These are phyloP conservation scores for Wallacemonas sp. DNA, from an alignment of 208 protist species.

Conservation along the genomic window DNA sequence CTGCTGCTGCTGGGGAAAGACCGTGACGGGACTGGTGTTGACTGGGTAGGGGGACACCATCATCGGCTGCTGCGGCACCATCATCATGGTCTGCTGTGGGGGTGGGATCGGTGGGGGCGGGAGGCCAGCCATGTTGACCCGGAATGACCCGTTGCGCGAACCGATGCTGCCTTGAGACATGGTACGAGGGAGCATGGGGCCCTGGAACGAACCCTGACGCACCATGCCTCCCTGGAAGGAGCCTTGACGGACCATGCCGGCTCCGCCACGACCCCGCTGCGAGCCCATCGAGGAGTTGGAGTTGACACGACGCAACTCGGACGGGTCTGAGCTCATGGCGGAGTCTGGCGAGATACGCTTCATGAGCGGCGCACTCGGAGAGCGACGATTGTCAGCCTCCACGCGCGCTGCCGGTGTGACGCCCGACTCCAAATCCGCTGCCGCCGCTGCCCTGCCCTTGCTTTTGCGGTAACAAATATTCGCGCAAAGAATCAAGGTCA, in stretches of 20 bases:
- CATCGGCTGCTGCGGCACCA: background rate
- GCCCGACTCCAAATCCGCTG: no score
- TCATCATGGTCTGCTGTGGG: no score
- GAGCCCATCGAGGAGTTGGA: conserved; percentile 6
- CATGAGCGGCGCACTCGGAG: background rate
- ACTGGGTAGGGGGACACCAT: background rate
- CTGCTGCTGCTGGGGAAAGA: background rate
- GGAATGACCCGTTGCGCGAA: conserved; percentile 4
- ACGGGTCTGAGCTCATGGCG: conserved; percentile 7
- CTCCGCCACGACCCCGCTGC: background rate
- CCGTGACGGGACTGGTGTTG: background rate
- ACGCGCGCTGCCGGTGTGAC: background rate
- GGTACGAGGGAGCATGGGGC: background rate
- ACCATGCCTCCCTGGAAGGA: background rate
- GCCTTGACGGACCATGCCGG: background rate
- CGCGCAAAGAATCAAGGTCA: conserved; percentile 19
- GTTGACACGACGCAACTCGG: background rate
- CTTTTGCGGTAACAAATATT: background rate
- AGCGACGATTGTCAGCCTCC: background rate
- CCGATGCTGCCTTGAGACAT: background rate
- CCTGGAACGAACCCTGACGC: background rate
- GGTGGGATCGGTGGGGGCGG: background rate
- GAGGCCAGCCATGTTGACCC: background rate
- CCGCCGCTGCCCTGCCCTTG: background rate
- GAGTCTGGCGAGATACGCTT: conserved; percentile 8